phyloP scores from a whole-genome alignment of 1,284 basidiomycete genomes.

The Hemileia vastatrix region DNA sequence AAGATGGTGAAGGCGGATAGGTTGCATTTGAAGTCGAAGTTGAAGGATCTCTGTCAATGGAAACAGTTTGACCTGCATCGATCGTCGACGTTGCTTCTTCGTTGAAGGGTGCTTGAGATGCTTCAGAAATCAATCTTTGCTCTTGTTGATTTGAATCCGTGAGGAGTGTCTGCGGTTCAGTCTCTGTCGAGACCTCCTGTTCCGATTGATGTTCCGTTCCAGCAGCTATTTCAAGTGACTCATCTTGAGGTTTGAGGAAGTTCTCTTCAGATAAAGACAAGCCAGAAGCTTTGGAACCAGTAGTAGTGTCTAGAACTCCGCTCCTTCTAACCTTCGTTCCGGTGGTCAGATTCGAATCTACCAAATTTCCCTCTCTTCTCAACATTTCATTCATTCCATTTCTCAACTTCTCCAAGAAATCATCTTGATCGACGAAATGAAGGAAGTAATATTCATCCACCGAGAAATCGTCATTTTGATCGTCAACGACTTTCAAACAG shows the following conservation, averaged over 20 bases:
- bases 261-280: background rate
- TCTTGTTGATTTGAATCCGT: background rate
- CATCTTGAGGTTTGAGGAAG: background rate
- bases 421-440: constrained; percentile 70
- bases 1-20: constrained; percentile 29
- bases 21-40: constrained; percentile 50
- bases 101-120: background rate
- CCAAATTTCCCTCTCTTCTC: background rate
- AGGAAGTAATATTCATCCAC: constrained; percentile 87
- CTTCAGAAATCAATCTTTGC: background rate
- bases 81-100: background rate
- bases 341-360: background rate
- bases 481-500: constrained; percentile 76
- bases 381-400: too few relatives aligned
- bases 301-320: background rate
- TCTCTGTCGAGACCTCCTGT: background rate
- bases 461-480: constrained; percentile 61
- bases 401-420: constrained; percentile 59
- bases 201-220: background rate
- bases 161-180: background rate
- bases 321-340: background rate
- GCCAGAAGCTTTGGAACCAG: background rate
- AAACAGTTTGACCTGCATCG: background rate
- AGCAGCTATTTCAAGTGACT: background rate
- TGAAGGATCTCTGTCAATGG: constrained; percentile 53